Evolutionary conservation across 768 basidiomycete genomes (phyloP).

Genomic region (Tulasnella sp.): DNA sequence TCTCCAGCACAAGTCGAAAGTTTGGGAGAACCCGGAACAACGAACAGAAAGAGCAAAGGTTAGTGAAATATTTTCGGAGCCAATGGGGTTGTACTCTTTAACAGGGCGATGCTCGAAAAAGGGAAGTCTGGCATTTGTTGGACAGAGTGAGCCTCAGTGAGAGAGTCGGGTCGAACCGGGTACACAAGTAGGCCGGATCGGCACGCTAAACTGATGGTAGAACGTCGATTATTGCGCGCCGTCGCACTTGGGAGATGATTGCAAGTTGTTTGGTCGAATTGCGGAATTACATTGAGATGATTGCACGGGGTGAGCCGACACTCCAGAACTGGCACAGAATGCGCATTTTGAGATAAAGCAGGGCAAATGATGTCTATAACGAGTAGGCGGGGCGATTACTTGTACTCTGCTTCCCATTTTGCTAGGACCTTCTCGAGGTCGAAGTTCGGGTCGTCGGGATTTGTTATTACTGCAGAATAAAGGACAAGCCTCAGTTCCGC

Average conservation of each 20-base stretch:
- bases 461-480: conserved; percentile 56
- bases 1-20: neutral
- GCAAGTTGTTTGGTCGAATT: neutral
- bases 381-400: neutral
- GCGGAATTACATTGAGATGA: neutral
- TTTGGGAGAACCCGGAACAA: neutral
- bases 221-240: neutral
- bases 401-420: conserved; percentile 19
- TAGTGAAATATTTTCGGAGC: too few relatives aligned
- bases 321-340: neutral
- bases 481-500: neutral
- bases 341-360: neutral
- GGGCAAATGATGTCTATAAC: neutral
- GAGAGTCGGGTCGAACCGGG: neutral
- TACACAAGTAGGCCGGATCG: neutral
- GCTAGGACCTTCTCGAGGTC: conserved; percentile 77
- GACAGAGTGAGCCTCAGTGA: neutral
- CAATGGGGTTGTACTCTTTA: too few relatives aligned
- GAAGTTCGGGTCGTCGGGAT: conserved; percentile 92
- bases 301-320: neutral
- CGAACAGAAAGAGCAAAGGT: neutral
- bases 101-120: neutral
- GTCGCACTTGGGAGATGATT: neutral
- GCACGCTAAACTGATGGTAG: neutral
- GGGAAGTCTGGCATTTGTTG: neutral